Evolutionary conservation across 1,139 yeast species (phyloP).

Genomic region (Lodderomyces parapsilosis): DNA sequence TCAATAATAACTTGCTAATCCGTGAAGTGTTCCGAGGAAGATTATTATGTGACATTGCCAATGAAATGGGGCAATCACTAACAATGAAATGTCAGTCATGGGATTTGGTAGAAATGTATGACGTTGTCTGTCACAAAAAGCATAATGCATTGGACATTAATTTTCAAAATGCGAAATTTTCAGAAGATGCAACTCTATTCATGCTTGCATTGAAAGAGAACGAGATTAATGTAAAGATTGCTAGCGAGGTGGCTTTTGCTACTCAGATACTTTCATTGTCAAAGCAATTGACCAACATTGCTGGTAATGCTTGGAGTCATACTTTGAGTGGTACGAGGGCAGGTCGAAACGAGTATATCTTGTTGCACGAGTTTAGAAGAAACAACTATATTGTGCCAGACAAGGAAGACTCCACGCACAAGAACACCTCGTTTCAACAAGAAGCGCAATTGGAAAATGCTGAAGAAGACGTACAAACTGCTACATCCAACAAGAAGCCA

Average conservation of each 20-base stretch:
- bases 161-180: slow-evolving; percentile 61
- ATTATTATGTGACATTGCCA: slow-evolving; percentile 86
- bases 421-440: slow-evolving; percentile 36
- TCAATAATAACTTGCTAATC: slow-evolving; percentile 51
- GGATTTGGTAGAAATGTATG: slow-evolving; percentile 91
- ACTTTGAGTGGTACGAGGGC: slow-evolving; percentile 95
- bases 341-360: slow-evolving; percentile 91
- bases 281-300: slow-evolving; percentile 86
- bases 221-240: slow-evolving; percentile 61
- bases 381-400: slow-evolving; percentile 88
- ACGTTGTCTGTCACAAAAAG: slow-evolving; percentile 63
- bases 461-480: slow-evolving; percentile 49
- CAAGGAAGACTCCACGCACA: slow-evolving; percentile 59
- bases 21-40: slow-evolving; percentile 83
- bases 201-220: slow-evolving; percentile 73
- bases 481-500: slow-evolving; percentile 66
- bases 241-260: slow-evolving; percentile 77
- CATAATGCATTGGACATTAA: slow-evolving; percentile 71
- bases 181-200: slow-evolving; percentile 67
- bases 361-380: slow-evolving; percentile 86
- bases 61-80: slow-evolving; percentile 92
- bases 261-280: slow-evolving; percentile 86
- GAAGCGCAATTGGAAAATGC: slow-evolving; percentile 38
- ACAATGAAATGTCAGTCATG: slow-evolving; percentile 94
- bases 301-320: slow-evolving; percentile 98